Evolutionary conservation across 805 yeast genomes (phyloP).

Genomic region (Saccharomycopsis olivae): DNA sequence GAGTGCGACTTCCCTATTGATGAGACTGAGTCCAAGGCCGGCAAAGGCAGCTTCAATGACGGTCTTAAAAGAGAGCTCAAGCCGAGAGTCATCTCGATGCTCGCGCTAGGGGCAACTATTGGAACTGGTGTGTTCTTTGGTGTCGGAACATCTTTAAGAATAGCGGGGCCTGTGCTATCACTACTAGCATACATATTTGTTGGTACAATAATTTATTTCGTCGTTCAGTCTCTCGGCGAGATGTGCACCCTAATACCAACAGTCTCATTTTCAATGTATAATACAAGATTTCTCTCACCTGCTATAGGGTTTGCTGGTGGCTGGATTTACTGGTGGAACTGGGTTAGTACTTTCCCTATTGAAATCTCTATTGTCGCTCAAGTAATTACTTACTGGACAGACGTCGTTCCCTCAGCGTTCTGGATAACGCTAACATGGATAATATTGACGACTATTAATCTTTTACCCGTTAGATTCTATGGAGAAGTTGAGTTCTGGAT

Average conservation of each 20-base stretch:
- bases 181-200: conserved; percentile 51
- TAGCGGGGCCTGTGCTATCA: conserved; percentile 55
- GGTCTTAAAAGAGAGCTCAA: conserved; percentile 47
- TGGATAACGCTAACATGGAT: conserved; percentile 51
- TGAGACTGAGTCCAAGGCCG: too few species aligned
- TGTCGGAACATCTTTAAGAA: conserved; percentile 40
- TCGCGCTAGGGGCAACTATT: conserved; percentile 65
- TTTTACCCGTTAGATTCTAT: conserved; percentile 44
- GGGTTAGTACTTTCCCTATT: conserved; percentile 62
- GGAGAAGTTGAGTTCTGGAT: conserved; percentile 54
- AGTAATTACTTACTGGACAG: conserved; percentile 42
- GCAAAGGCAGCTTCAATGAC: too few species aligned
- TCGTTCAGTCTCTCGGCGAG: conserved; percentile 60
- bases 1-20: too few species aligned
- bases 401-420: conserved; percentile 44
- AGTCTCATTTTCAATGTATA: conserved; percentile 51
- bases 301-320: conserved; percentile 61
- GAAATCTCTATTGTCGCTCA: conserved; percentile 49
- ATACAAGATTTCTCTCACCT: conserved; percentile 49
- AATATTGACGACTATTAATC: conserved; percentile 32
- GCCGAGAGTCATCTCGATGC: conserved; percentile 58
- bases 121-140: conserved; percentile 65
- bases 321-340: conserved; percentile 61
- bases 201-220: conserved; percentile 48
- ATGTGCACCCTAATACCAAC: conserved; percentile 66